Evolutionary conservation across 2,329 filamentous ascomycete genomes (phyloP), one percentile per base, ranked within the genome.

Genomic region (Epicoccum sorghinum): DNA sequence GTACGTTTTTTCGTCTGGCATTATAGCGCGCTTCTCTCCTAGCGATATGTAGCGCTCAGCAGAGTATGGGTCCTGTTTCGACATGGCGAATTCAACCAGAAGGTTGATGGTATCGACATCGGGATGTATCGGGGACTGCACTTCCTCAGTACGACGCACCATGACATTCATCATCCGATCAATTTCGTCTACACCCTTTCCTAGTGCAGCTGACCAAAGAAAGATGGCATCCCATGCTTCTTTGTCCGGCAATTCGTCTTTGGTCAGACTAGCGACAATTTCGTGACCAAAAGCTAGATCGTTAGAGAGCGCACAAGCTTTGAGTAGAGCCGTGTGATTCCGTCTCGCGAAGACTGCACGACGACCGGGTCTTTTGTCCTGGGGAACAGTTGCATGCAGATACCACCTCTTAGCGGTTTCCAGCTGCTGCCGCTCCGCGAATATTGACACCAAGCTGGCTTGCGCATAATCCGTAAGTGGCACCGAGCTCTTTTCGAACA

Each of bases 81-180:
- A 83, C 59, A 88, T 87, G 8, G 91, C 90, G 52, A 87, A 86
- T 47, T 85, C 82, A 14, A 98, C 82, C 24, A 98, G 80, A 5
- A 80, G 78, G 67, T 98, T 96, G 65, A 98, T 86, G 5, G 89
- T 91, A 3, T 82, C 76, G 6, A 86, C 86, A 49, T 90, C 87
- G 0, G 91, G 85, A 6, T 66, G 52, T 7, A 78, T 73, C 3
- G 82, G 62, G 7, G 75, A 8, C 51, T 79, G 70, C 52, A 81
- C 72, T 56, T 80, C 71, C 47, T 77, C 66, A 57, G 79, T 82
- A 43, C 80, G 76, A 33, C 77, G 73, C n/a, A 79, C 73, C 81
- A 91, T 88, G 18, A 87, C 80, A 38, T 83, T 79, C 55, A 95
- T 83, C 85, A 93, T 91, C 60, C 86, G 84, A 50, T 85, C 82